phyloP scores from a whole-genome alignment of 805 yeast species.

The Pichia cephalocereana region DNA sequence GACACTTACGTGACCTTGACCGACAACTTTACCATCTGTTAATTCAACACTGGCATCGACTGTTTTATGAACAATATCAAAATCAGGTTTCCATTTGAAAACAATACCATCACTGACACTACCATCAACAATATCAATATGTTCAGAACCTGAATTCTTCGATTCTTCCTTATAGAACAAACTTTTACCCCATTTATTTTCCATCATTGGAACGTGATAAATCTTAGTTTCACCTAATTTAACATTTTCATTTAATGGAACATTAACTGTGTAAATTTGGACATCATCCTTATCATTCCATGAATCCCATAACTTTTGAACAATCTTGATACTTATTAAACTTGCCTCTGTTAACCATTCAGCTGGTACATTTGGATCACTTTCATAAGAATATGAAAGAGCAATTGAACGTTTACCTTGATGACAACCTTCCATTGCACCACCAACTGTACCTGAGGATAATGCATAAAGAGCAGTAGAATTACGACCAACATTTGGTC shows the following conservation, averaged over 20 bases:
- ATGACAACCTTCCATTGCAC: conserved; percentile 88
- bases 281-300: conserved; percentile 41
- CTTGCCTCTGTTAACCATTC: conserved; percentile 56
- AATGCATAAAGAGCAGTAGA: conserved; percentile 81
- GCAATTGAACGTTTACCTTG: conserved; percentile 68
- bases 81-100: conserved; percentile 82
- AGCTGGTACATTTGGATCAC: conserved; percentile 37
- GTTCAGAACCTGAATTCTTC: conserved; percentile 4
- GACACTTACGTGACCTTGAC: conserved; percentile 53
- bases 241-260: conserved; percentile 59
- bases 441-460: conserved; percentile 94
- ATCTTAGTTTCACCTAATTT: conserved; percentile 50
- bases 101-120: conserved; percentile 33
- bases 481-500: conserved; percentile 94
- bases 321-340: conserved; percentile 51
- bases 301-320: conserved; percentile 45
- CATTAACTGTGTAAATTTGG: conserved; percentile 75
- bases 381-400: conserved; percentile 73
- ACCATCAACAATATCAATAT: conserved; percentile 39
- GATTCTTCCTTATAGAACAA: conserved; percentile 15
- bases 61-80: conserved; percentile 52
- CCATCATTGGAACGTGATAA: conserved; percentile 67
- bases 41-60: conserved; percentile 35
- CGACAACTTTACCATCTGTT: conserved; percentile 64
- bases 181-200: conserved; percentile 60